Evolutionary conservation across 139 green algal species (phyloP).

Genomic region (Deuterostichococcus epilithicus): DNA sequence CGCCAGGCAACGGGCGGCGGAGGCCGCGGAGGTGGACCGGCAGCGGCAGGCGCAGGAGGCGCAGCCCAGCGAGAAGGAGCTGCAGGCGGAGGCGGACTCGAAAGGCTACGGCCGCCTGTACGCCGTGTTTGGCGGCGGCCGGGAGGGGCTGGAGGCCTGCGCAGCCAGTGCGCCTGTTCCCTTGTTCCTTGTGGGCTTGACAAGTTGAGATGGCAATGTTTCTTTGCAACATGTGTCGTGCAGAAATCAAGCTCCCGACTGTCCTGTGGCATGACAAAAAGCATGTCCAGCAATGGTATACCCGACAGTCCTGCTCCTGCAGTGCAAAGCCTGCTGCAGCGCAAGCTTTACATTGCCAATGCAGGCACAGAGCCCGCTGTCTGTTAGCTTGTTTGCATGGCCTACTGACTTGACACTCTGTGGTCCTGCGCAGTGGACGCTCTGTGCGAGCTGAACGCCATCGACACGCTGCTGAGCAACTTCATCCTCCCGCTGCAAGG

Average conservation of each 20-base stretch:
- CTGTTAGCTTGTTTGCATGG: neutral
- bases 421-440: conserved; percentile 56
- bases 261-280: too few relatives aligned
- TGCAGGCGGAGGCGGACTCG: conserved; percentile 34
- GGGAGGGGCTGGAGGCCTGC: conserved; percentile 76
- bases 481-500: conserved; percentile 95
- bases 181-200: neutral
- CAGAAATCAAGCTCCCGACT: too few relatives aligned
- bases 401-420: neutral
- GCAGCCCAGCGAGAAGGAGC: conserved; percentile 12
- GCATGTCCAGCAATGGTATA: neutral
- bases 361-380: neutral
- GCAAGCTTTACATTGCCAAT: neutral
- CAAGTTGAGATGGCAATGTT: neutral
- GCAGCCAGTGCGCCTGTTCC: conserved; percentile 31
- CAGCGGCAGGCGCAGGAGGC: neutral
- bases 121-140: conserved; percentile 59
- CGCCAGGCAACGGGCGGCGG: too few relatives aligned
- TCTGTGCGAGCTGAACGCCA: conserved; percentile 75
- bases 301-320: neutral
- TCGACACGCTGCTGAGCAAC: conserved; percentile 91
- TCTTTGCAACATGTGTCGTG: neutral
- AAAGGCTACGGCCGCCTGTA: conserved; percentile 78
- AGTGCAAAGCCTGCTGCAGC: neutral
- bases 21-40: neutral